phyloP scores from a whole-genome alignment of 345 rosid genomes.

The Salix brachista region DNA sequence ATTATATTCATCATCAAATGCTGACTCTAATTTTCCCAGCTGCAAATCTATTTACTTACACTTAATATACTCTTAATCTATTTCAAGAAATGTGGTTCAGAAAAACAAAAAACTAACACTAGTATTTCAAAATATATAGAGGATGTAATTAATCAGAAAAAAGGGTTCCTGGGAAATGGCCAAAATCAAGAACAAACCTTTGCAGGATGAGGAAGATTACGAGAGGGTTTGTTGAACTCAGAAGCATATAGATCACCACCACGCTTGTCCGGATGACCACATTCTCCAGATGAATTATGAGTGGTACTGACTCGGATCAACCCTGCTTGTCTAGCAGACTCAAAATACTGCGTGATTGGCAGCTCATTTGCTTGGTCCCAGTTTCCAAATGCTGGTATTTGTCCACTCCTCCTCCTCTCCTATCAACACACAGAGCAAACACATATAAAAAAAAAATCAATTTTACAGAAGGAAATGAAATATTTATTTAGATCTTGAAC shows the following conservation, averaged over 20 bases:
- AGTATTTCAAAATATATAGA: too few species aligned
- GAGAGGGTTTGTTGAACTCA: conserved; percentile 24
- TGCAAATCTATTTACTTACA: too few species aligned
- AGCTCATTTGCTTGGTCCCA: conserved; percentile 81
- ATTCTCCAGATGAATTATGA: conserved; percentile 55
- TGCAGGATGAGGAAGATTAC: conserved; percentile 22
- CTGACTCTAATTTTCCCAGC: too few species aligned
- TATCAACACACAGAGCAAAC: background rate
- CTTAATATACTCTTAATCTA: too few species aligned
- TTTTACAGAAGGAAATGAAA: background rate
- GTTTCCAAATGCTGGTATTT: conserved; percentile 83
- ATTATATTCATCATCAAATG: background rate
- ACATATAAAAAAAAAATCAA: background rate
- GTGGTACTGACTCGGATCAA: conserved; percentile 47
- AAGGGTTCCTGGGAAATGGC: background rate
- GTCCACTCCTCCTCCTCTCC: conserved; percentile 64
- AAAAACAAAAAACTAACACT: too few species aligned
- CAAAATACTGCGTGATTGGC: conserved; percentile 95
- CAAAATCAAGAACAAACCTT: conserved; percentile 26
- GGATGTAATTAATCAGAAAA: too few species aligned
- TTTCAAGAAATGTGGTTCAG: too few species aligned
- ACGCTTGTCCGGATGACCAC: conserved; percentile 24
- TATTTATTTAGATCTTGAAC: too few species aligned
- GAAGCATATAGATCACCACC: conserved; percentile 32
- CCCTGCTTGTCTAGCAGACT: conserved; percentile 88